Base-by-base conservation (phyloP, 2,329 filamentous ascomycete species). In the Trichoderma hamatum region DNA sequence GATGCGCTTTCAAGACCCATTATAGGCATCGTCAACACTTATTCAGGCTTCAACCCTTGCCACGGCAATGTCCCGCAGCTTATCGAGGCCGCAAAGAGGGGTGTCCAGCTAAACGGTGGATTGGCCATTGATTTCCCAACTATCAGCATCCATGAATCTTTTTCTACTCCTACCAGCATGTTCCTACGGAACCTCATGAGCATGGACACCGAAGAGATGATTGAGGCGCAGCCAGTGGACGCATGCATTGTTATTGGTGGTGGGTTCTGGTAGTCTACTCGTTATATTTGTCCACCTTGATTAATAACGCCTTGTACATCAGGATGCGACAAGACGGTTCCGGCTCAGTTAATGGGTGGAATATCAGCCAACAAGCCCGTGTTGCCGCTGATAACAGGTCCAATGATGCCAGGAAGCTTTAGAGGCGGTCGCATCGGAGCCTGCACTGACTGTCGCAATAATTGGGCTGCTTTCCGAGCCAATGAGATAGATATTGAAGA, bases 191-290 rank as follows among this genome's bases (percentile, higher is more conserved):
- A 93, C 72, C 75, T 93, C 68, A 93, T 93, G 90, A 90, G 88
- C 72, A 92, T 93, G 89, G 91, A 93, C 75, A 93, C 91, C 0
- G 91, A 93, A 76, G 90, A 93, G 80, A 93, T 93, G 90, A 88
- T 92, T 65, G 82, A 82, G 54, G 90, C 90, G 0, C 90, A 93
- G 77, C 90, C 90, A 0, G 83, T 90, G 19, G 90, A 93, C 78
- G 87, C 88, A 0, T 87, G 88, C 11, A 84, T 91, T 16, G 82
- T 90, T 72, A 89, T 92, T 72, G 90, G 90, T 59, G 90, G 88
- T 88, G 68, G 70, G 56, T 28, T 32, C n/a, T 24, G 4, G n/a
- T n/a, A 6, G 2, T 55, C 2, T 3, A 1, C 1, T 14, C 3
- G 5, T 14, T 7, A 54, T 1, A 32, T 39, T 26, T 16, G 21